Percentiles rank a stretch among this genome's conserved stretches.
These are phyloP conservation scores for Cantharellus anzutake DNA, from an alignment of 768 basidiomycete species.

Conservation along the genomic window DNA sequence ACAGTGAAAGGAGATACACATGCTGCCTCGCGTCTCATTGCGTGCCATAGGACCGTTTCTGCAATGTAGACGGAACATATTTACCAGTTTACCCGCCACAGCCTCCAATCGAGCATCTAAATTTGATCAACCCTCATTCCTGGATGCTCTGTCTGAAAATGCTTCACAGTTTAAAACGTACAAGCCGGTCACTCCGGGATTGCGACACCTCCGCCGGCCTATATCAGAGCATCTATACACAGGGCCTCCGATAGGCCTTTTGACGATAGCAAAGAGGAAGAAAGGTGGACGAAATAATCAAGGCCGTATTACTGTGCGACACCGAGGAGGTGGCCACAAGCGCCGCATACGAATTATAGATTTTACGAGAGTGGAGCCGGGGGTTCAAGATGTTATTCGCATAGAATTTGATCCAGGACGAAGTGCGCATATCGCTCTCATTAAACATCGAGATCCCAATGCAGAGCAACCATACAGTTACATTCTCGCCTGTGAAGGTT, in stretches of 20 bases:
- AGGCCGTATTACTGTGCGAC: conserved; percentile 75
- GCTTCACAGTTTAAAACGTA: conserved; percentile 57
- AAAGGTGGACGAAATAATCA: conserved; percentile 69
- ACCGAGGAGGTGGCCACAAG: conserved; percentile 80
- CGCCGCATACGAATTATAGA: conserved; percentile 75
- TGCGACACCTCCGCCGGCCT: conserved; percentile 75
- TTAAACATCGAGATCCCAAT: conserved; percentile 39
- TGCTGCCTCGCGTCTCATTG: no score
- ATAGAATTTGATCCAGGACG: conserved; percentile 96
- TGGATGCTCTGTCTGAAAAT: not conserved
- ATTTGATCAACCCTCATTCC: no score
- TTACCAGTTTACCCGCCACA: no score
- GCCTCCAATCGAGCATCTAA: no score
- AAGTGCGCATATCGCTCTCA: conserved; percentile 82
- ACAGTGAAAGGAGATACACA: no score
- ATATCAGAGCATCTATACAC: conserved; percentile 65
- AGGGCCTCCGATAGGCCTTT: conserved; percentile 63
- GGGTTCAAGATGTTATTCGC: conserved; percentile 74
- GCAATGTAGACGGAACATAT: no score
- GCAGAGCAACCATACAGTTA: conserved; percentile 57
- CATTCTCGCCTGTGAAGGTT: conserved; percentile 78
- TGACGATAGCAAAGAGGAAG: conserved; percentile 67
- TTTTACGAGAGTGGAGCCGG: conserved; percentile 58
- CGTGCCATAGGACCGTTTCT: no score
- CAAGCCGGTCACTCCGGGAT: conserved; percentile 70